Evolutionary conservation across 257 asterid genomes (phyloP).

Genomic region (Nicotiana attenuata): DNA sequence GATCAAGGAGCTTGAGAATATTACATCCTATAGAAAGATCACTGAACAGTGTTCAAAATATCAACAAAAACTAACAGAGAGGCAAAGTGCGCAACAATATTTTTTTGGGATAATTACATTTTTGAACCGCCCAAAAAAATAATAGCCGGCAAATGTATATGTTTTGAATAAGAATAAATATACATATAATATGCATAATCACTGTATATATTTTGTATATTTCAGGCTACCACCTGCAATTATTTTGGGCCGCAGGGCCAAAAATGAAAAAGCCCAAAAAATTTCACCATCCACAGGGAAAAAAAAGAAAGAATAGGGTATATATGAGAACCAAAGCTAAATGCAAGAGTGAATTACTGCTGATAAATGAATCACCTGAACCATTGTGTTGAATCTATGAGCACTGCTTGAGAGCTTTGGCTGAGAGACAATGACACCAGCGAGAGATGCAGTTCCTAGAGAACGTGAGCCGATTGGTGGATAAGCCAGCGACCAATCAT

Average conservation of each 20-base stretch:
- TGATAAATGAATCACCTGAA: constrained; percentile 48
- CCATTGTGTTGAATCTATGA: constrained; percentile 72
- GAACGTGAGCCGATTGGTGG: constrained; percentile 57
- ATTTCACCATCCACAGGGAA: too few species aligned
- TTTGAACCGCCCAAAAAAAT: not conserved
- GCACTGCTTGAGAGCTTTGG: constrained; percentile 81
- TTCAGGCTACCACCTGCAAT: not conserved
- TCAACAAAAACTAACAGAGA: not conserved
- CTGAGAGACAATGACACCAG: constrained; percentile 37
- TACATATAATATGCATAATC: not conserved
- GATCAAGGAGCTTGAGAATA: not conserved
- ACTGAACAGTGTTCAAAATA: not conserved
- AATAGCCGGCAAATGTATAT: not conserved
- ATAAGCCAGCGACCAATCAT: constrained; percentile 69
- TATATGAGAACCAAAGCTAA: not conserved
- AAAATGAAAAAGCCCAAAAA: too few species aligned
- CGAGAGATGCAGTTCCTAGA: constrained; percentile 38
- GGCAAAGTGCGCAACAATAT: not conserved
- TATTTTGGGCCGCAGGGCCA: not conserved
- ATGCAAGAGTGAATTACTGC: not conserved
- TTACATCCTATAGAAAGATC: not conserved
- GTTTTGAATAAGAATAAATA: not conserved
- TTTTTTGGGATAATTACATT: not conserved
- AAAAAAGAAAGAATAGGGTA: too few species aligned
- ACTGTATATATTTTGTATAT: too few species aligned